phyloP scores from a whole-genome alignment of 805 yeast genomes.

The Saccharomycopsis malanga region DNA sequence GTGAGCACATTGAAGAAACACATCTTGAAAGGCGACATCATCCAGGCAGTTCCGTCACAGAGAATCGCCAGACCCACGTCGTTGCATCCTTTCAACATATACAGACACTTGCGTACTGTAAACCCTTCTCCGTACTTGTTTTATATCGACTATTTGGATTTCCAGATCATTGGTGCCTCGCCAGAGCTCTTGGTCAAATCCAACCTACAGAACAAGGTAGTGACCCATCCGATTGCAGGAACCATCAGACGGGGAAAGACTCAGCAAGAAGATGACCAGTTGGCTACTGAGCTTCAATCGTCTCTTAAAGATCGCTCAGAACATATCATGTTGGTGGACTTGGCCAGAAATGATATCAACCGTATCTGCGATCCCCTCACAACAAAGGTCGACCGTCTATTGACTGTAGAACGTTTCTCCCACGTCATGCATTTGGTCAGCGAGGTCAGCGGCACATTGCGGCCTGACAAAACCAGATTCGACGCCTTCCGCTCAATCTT shows the following conservation, averaged over 20 bases:
- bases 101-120: slow-evolving; percentile 88
- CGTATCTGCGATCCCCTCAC: slow-evolving; percentile 85
- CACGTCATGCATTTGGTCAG: slow-evolving; percentile 97
- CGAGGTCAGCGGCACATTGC: slow-evolving; percentile 85
- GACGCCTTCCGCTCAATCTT: slow-evolving; percentile 97
- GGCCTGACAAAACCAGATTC: slow-evolving; percentile 79
- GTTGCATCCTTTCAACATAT: slow-evolving; percentile 92
- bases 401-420: slow-evolving; percentile 87
- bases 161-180: slow-evolving; percentile 95
- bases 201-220: slow-evolving; percentile 61
- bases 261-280: slow-evolving; percentile 79
- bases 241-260: slow-evolving; percentile 89
- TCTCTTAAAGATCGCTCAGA: slow-evolving; percentile 93
- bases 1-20: slow-evolving; percentile 71
- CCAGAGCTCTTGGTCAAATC: slow-evolving; percentile 89
- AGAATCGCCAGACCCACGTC: slow-evolving; percentile 93
- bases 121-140: slow-evolving; percentile 97
- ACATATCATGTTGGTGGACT: slow-evolving; percentile 96
- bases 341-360: slow-evolving; percentile 94
- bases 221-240: slow-evolving; percentile 98
- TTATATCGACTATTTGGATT: slow-evolving; percentile 84
- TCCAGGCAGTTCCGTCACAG: slow-evolving; percentile 98
- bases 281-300: slow-evolving; percentile 65
- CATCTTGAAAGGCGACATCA: slow-evolving; percentile 84
- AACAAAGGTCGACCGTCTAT: slow-evolving; percentile 79